Base-by-base conservation (phyloP, 345 rosid genomes). In the Linum lewisii region DNA sequence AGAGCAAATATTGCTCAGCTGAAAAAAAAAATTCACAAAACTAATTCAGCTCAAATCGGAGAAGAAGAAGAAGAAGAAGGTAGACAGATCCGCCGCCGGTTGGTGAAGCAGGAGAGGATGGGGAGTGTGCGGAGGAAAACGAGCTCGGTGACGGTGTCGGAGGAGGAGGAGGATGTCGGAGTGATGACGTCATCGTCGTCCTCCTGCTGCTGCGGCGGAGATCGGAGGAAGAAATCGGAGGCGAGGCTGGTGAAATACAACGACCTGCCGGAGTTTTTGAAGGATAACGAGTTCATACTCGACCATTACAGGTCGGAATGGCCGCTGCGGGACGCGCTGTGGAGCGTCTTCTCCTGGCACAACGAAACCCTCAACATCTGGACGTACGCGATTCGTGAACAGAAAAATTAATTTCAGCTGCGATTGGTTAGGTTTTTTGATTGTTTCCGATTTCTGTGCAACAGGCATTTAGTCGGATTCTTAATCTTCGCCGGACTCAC, bases 301-400 rank as follows among this genome's bases (percentile, higher is more conserved):
- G 86, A 89, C 60, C 64, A 93, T 70, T 89, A 93, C 70, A 77
- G 97, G 49, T 85, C 97, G 72, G 97, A 89, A 55, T 89, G 99
- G 99, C 85, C 99, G 1, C 29, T 93, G 22, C 84, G 70, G 72
- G 95, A 93, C 9, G 78, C 86, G 4, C 61, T 90, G 60, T 73
- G 84, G 65, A 87, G 99, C 82, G 64, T 76, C 24, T 89, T 93
- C 75, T 73, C 85, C 0, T 84, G 83, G 95, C 99, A 89, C 75
- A 93, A 93, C 69, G 99, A 93, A 77, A 89, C 97, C 60, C 82
- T 93, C 54, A 89, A 93, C 59, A 77, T 93, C 61, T 89, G 96
- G 99, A 87, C 97, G 96, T 93, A 75, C 61, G 90, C 71, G 9
- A 26, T 38, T 8, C 38, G 38, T 4, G 54, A 51, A 2, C 21